A percentile compares a stretch with the other conserved stretches of the same genome.
These are phyloP conservation scores for Neurospora terricola DNA, from an alignment of 495 filamentous ascomycete species.

Conservation along the genomic window DNA sequence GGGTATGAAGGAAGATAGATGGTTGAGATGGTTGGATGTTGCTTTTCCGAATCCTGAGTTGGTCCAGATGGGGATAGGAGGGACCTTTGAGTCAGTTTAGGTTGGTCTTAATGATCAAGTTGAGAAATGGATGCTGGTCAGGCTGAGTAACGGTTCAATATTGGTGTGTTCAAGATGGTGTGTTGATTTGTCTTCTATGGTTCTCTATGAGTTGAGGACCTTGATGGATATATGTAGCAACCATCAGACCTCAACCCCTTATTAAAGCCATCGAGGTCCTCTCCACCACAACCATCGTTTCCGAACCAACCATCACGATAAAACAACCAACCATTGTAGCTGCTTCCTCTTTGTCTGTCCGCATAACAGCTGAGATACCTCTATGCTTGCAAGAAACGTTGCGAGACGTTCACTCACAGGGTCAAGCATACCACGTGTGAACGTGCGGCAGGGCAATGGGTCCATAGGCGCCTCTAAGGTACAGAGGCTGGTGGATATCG, in stretches of 20 bases:
- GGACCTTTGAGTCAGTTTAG: neutral
- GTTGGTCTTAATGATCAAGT: neutral
- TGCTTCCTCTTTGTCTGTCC: neutral
- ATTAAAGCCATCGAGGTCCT: neutral
- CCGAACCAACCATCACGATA: neutral
- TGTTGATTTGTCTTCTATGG: neutral
- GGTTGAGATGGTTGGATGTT: neutral
- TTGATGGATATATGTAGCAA: neutral
- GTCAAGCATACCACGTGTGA: neutral
- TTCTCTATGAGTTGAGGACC: neutral
- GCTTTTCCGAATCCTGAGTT: neutral
- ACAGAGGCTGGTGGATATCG: neutral
- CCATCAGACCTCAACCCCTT: neutral
- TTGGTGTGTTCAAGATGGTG: neutral
- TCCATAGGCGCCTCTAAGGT: neutral
- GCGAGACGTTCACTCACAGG: neutral
- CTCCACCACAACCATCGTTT: neutral
- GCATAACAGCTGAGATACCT: neutral
- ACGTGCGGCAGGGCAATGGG: neutral
- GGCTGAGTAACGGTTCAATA: neutral
- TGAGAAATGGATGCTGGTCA: neutral
- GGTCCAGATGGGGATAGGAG: neutral
- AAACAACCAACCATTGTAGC: neutral
- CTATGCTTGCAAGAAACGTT: neutral
- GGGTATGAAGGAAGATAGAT: neutral